Evolutionary conservation across 1,284 basidiomycete species (phyloP).

Genomic region (Sphagnurus paluster): DNA sequence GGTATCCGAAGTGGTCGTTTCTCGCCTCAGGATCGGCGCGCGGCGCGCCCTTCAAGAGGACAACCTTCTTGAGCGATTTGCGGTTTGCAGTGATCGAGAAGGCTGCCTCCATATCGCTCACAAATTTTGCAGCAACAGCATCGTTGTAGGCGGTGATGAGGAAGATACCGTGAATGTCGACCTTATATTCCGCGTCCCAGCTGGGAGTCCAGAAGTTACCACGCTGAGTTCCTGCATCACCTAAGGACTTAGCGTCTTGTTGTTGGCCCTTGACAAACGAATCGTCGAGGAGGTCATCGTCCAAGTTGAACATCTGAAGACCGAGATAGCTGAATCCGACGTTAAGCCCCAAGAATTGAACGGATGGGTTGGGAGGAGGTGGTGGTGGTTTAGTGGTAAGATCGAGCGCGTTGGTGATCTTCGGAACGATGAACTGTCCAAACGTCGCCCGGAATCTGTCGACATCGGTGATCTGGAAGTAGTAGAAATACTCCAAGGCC

Average conservation of each 20-base stretch:
- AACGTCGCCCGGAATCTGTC: slow-evolving; percentile 13
- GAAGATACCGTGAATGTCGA: slow-evolving; percentile 21
- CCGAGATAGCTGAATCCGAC: slow-evolving; percentile 16
- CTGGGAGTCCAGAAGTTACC: slow-evolving; percentile 16
- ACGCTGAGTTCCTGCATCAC: slow-evolving; percentile 18
- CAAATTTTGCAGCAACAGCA: slow-evolving; percentile 11
- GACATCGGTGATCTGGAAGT: slow-evolving; percentile 15
- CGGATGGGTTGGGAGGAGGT: slow-evolving; percentile 3
- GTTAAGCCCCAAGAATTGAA: slow-evolving; percentile 17
- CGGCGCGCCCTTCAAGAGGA: slow-evolving; percentile 16
- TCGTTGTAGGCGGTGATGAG: slow-evolving; percentile 19
- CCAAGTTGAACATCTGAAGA: slow-evolving; percentile 12
- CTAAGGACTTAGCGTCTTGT: slow-evolving; percentile 18
- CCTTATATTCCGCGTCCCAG: slow-evolving; percentile 20
- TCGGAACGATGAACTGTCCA: slow-evolving; percentile 18
- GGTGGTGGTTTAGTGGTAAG: slow-evolving; percentile 11
- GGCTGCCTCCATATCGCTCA: slow-evolving; percentile 16
- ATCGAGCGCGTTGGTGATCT: slow-evolving; percentile 15
- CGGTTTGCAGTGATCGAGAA: slow-evolving; percentile 10
- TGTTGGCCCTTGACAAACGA: slow-evolving; percentile 21
- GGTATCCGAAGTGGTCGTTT: slow-evolving; percentile 20
- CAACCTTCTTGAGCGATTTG: slow-evolving; percentile 14
- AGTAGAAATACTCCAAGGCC: slow-evolving; percentile 22
- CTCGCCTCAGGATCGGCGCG: slow-evolving; percentile 9
- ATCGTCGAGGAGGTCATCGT: slow-evolving; percentile 16